Base-by-base conservation (phyloP, 2,329 filamentous ascomycete genomes). In the Claviceps arundinis region DNA sequence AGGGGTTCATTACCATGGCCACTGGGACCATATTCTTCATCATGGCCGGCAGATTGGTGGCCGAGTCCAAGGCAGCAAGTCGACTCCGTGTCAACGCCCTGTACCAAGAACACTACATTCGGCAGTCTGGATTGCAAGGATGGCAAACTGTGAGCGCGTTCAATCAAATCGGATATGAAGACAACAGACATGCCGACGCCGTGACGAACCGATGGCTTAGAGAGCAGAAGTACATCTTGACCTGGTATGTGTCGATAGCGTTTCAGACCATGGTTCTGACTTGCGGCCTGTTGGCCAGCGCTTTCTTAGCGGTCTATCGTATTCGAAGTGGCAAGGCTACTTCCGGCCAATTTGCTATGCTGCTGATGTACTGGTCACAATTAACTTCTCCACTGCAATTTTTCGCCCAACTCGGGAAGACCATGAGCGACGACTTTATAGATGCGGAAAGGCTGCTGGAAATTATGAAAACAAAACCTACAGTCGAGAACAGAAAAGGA, bases 331-430 rank as follows among this genome's bases (percentile, higher is more conserved):
- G 75, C 1, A 66, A 75, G 50, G 76, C 78, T 4, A 78, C 77
- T 5, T 71, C 84, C 11, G 84, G 84, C 52, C 75, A 84, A 56
- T 87, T 89, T 58, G 80, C 85, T 52, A 80, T 82, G 67, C 71
- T 89, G 16, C 68, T 88, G 54, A 84, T 82, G 50, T 89, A 88
- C 64, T 87, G 87, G 83, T 76, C 77, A 17, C 84, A 88, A 60
- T 72, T 89, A 40, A 84, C 84, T 45, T 76, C 78, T 2, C 85
- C 85, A 2, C 73, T 89, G 50, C 82, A 82, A 57, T 87, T 85
- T 65, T 87, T 89, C 61, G 75, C 77, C 6, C 68, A 69, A 17
- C 65, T 81, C 30, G 77, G 78, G 6, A 78, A 76, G 59, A 74
- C 66, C 48, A 72, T 82, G 55, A 77, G 76, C 52, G 71, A 73